Base-by-base conservation (phyloP, 768 basidiomycete genomes). In the Leccinum olivaceopallidum region DNA sequence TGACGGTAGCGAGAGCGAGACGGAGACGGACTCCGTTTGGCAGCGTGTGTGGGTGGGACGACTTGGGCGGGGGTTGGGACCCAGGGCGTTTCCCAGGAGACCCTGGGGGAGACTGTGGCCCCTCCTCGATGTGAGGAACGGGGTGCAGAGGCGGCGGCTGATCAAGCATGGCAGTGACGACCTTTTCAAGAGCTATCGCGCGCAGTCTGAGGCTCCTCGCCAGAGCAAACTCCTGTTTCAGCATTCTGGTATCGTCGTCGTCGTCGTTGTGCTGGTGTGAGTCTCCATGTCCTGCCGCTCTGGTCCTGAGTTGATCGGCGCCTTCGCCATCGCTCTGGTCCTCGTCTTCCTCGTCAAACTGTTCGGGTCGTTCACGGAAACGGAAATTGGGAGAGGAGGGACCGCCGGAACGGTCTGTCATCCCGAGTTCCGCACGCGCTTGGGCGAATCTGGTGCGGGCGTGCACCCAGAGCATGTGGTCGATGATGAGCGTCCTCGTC, bases 381-480 rank as follows among this genome's bases (percentile, higher is more conserved):
- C 70, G 66, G 66, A 87, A 87, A 62, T 88, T 81, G 7, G 80
- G 68, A 1, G 86, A 82, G 1, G 81, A 78, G 4, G 85, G 80
- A 2, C 88, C 90, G 6, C 89, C 89, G 0, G 90, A 86, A 60
- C 85, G 87, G 73, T 91, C 90, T 7, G 88, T 87, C 90, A 93
- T 92, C 37, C 89, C 90, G 12, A 94, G 82, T 73, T 93, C 92
- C 56, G 90, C 90, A 32, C 91, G 83, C 5, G 89, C 91, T 72
- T 94, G 92, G 8, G 88, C 86, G 64, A 92, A 90, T 60, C 92
- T 83, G 14, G 91, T 91, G 63, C 87, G 80, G 12, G 82, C 86
- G 73, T 94, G 92, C 7, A 88, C 88, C 90, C 89, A 94, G 53
- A 93, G 78, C 81, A 92, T 85, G 73, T 94, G 89, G 73, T 94